These are phyloP conservation scores for Kentomonas sorsogonicus DNA, from an alignment of 208 protist genomes.

Conservation along the genomic window DNA sequence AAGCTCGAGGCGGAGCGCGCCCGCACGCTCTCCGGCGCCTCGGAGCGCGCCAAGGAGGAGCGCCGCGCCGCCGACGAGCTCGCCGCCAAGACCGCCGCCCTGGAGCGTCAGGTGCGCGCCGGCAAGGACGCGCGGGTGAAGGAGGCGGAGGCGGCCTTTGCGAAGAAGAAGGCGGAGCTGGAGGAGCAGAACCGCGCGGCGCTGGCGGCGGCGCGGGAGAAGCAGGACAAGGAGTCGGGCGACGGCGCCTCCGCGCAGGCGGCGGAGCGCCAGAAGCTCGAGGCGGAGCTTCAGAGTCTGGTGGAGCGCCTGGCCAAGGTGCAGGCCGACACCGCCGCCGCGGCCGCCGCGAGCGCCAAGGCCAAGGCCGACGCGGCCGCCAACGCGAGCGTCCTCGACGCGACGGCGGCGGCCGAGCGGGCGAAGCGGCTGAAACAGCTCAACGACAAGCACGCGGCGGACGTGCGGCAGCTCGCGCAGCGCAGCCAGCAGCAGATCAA, in stretches of 20 bases:
- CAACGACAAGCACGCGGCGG: slow-evolving; percentile 3
- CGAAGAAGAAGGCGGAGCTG: too few species aligned
- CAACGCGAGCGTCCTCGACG: slow-evolving; percentile 2
- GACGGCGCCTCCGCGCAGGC: too few species aligned
- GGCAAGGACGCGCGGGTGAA: too few species aligned
- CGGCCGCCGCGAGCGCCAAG: not conserved
- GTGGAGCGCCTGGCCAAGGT: too few species aligned
- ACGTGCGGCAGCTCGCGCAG: slow-evolving; percentile 11
- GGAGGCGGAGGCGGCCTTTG: too few species aligned
- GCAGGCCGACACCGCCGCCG: slow-evolving; percentile 7
- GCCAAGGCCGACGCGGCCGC: not conserved
- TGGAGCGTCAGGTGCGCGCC: too few species aligned
- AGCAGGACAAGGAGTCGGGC: too few species aligned
- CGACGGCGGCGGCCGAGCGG: slow-evolving; percentile 4
- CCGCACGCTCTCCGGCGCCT: not conserved
- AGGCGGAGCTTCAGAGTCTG: slow-evolving; percentile 9
- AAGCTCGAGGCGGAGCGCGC: slow-evolving; percentile 23
- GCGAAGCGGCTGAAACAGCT: slow-evolving; percentile 5
- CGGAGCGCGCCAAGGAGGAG: slow-evolving; percentile 9
- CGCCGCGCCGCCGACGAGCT: slow-evolving; percentile 17
- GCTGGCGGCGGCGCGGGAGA: too few species aligned
- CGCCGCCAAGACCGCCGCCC: slow-evolving; percentile 12
- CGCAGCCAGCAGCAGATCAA: slow-evolving; percentile 2
- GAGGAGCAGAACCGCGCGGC: too few species aligned
- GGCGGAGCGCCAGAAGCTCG: slow-evolving; percentile 13